A percentile compares a stretch with the other conserved stretches of the same genome.
Evolutionary conservation across 495 filamentous ascomycete genomes (phyloP).

Genomic region (Mytilinidion resinicola): DNA sequence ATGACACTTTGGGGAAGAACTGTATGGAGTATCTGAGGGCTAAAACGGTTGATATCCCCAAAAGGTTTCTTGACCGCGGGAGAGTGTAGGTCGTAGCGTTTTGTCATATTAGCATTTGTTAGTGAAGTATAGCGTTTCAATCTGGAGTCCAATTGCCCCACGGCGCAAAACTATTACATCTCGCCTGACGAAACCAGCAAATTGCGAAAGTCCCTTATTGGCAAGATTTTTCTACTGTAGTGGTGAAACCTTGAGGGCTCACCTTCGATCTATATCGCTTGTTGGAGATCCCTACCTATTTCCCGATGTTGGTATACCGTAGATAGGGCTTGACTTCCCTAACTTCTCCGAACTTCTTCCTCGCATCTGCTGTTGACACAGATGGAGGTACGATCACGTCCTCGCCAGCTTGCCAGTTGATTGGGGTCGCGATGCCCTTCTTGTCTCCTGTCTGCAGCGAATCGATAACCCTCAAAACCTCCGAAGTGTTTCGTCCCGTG

Average conservation of each 20-base stretch:
- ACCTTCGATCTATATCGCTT: not conserved
- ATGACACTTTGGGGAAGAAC: conserved; percentile 28
- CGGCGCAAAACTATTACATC: too few relatives aligned
- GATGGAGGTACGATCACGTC: conserved; percentile 63
- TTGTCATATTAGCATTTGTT: too few relatives aligned
- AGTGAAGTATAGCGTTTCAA: too few relatives aligned
- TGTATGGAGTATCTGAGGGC: conserved; percentile 24
- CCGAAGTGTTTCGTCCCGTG: conserved; percentile 57
- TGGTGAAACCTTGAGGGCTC: too few relatives aligned
- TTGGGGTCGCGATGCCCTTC: conserved; percentile 58
- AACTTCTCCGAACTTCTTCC: conserved; percentile 61
- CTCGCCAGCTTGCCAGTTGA: conserved; percentile 58
- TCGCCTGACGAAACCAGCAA: too few relatives aligned
- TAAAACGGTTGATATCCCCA: conserved; percentile 23
- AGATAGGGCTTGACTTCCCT: conserved; percentile 58
- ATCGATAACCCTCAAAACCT: conserved; percentile 62
- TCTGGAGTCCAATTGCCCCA: too few relatives aligned
- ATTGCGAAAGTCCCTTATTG: too few relatives aligned
- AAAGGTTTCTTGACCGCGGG: conserved; percentile 20
- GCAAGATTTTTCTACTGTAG: too few relatives aligned
- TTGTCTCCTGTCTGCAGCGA: conserved; percentile 57
- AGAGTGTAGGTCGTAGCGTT: conserved; percentile 3
- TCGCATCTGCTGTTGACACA: conserved; percentile 57
- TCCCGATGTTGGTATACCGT: conserved; percentile 30
- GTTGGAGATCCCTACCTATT: not conserved